Conservation (phyloP, 148 eudicot species). For the Suaeda aralocaspica region DNA sequence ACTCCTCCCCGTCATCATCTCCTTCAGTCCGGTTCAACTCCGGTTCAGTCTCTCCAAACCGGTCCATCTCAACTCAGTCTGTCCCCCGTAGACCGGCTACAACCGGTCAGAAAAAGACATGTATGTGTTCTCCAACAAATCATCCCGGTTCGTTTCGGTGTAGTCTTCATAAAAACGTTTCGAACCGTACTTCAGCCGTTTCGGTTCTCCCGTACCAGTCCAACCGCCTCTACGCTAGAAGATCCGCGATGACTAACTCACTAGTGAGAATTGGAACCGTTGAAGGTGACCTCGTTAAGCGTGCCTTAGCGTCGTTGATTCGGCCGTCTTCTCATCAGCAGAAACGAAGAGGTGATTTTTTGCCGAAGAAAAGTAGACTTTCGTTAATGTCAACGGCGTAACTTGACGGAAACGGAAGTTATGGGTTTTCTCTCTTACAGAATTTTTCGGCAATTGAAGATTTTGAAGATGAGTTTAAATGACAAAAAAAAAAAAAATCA, state of each 20-base stretch:
- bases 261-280: constrained; percentile 73
- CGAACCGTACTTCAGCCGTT: neutral
- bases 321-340: constrained; percentile 76
- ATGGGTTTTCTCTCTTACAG: neutral
- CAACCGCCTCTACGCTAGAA: constrained; percentile 48
- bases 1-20: constrained; percentile 13
- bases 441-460: constrained; percentile 15
- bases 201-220: constrained; percentile 39
- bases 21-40: constrained; percentile 48
- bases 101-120: constrained; percentile 41
- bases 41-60: constrained; percentile 42
- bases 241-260: constrained; percentile 77
- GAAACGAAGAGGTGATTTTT: constrained; percentile 49
- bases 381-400: constrained; percentile 45
- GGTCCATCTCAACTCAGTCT: constrained; percentile 39
- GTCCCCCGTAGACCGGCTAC: constrained; percentile 26
- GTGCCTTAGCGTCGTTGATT: constrained; percentile 62
- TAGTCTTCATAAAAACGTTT: constrained; percentile 50
- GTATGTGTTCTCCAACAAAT: constrained; percentile 82
- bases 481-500: too few species aligned
- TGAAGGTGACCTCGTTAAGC: constrained; percentile 67
- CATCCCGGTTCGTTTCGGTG: constrained; percentile 89
- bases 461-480: too few species aligned
- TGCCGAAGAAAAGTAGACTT: constrained; percentile 51
- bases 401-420: too few species aligned